Evolutionary conservation across 257 asterid genomes (phyloP), one percentile per base, ranked within the genome.

Genomic region (Solanum piurae): DNA sequence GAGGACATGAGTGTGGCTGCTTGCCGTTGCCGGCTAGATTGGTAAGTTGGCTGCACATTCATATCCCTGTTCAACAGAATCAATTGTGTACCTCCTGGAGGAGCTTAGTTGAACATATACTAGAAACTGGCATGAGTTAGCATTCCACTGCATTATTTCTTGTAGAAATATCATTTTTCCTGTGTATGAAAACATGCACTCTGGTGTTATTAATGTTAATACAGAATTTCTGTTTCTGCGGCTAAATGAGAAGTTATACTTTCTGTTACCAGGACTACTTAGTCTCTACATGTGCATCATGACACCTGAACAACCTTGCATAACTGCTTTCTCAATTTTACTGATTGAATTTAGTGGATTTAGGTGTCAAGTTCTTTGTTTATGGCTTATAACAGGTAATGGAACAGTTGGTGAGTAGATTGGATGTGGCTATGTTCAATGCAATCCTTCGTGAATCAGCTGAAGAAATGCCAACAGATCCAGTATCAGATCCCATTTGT

Each of bases 381-480:
- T 76, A 29, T 46, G 85, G 68, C 29, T 80, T 46, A 23, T 46
- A 58, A 60, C 88, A 95, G 99, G 98, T 94, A 83, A 96, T 96
- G 98, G 98, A 94, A 92, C 98, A 95, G 92, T 88, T 95, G 86
- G 98, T 96, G 87, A 92, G 92, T 86, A 91, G 98, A 90, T 93
- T 96, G 82, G 99, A 96, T 49, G 95, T 95, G 76, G 98, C 98
- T 33, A 96, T 96, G 98, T 94, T 96, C 97, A 96, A 96, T 75
- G 98, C 99, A 82, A 95, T 95, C 88, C 95, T 96, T 73, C 99
- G 98, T 20, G 96, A 93, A 86, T 93, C 98, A 83, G 94, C 92
- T 37, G 93, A 93, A 87, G 98, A 93, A 42, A 93, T 95, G 97
- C 97, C 98, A 23, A 94, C 98, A 13, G 98, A 96, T 93, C 99